A percentile compares a stretch with the other conserved stretches of the same genome.
phyloP scores from a whole-genome alignment of 2,329 filamentous ascomycete species.

The Alternaria incomplexa region DNA sequence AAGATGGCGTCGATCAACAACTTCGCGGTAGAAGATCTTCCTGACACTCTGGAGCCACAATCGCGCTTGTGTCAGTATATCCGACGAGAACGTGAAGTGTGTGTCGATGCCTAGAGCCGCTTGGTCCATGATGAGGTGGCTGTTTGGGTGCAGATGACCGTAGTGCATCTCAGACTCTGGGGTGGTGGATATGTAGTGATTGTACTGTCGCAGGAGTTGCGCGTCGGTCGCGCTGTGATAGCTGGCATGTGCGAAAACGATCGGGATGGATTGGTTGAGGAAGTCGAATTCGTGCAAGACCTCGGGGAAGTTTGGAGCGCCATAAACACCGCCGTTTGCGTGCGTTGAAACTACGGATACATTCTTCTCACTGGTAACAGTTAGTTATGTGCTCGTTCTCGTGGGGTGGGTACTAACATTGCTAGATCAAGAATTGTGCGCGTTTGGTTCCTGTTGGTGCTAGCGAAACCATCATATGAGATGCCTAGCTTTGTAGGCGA shows the following conservation, averaged over 20 bases:
- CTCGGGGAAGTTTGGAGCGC: conserved; percentile 27
- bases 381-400: background rate
- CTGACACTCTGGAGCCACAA: conserved; percentile 61
- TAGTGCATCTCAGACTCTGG: conserved; percentile 67
- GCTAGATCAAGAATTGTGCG: conserved; percentile 7
- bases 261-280: conserved; percentile 55
- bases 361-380: conserved; percentile 14
- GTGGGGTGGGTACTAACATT: background rate
- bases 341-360: conserved; percentile 53
- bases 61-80: conserved; percentile 56
- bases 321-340: conserved; percentile 20
- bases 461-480: conserved; percentile 10
- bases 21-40: conserved; percentile 47
- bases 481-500: conserved; percentile 6
- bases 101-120: conserved; percentile 62
- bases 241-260: conserved; percentile 61
- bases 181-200: conserved; percentile 64
- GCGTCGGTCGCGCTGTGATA: conserved; percentile 52
- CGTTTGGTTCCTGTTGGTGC: conserved; percentile 2
- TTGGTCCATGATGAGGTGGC: conserved; percentile 57
- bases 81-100: conserved; percentile 59
- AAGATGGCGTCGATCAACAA: conserved; percentile 52
- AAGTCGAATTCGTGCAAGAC: conserved; percentile 27
- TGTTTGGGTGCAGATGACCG: conserved; percentile 58
- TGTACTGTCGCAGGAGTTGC: conserved; percentile 54